Base-by-base conservation (phyloP, 2,329 filamentous ascomycete genomes). In the Trichoderma atrobrunneum region DNA sequence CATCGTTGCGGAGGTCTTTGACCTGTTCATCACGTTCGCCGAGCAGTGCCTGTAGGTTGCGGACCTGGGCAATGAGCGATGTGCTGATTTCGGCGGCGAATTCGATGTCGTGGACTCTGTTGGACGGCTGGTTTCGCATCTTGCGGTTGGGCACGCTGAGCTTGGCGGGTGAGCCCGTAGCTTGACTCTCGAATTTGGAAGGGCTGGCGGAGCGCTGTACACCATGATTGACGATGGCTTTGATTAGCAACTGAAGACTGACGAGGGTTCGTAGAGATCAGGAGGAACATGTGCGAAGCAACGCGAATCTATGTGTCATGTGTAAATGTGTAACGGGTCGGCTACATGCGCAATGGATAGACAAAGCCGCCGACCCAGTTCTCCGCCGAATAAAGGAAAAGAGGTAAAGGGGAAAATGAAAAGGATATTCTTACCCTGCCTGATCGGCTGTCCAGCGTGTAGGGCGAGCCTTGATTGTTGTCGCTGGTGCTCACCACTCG, bases 61-160 rank as follows among this genome's bases (percentile, higher is more conserved):
- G 92, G 65, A 99, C 93, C 83, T 98, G 96, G n/a, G 92, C 91
- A 66, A 99, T 91, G 66, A 99, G 86, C 2, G 94, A 97, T 7
- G 94, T 97, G 79, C 94, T 98, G 78, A 99, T 98, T 79, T 99
- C 95, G 65, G 96, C 95, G n/a, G 95, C 96, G 79, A 99, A 97
- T 77, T 98, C 94, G 79, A 99, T 97, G 78, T 99, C 96, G 80
- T 98, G 94, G 14, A 97, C 91, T 66, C 95, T 91, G 79, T 91
- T 96, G 11, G 92, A 89, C 2, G 93, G 93, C 79, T 98, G 95
- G 77, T 98, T 98, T 71, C 96, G 89, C 79, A 96, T 89, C 80
- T 95, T 96, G 76, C 95, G 90, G 76, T 93, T 95, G 1, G 94
- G 94, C 10, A 96, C 93, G 77, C 88, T 92, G 74, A 97, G 87